A percentile compares a stretch with the other conserved stretches of the same genome.
Conservation (phyloP, 345 rosid species). For the Camelina hispida region DNA sequence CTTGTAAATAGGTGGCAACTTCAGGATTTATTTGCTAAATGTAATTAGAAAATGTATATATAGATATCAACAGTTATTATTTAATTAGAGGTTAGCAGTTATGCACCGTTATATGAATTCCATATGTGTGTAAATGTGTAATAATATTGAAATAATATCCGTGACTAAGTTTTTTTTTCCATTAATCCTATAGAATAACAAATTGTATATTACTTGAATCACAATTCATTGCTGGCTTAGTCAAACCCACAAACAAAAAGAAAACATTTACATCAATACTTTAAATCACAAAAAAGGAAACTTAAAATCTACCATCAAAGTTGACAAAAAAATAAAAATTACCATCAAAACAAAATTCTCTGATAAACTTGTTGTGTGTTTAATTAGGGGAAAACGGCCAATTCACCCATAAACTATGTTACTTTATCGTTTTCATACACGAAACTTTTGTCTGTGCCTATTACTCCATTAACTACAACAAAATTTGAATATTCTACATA, state of each 20-base stretch:
- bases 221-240: not conserved
- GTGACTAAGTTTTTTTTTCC: not conserved
- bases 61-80: not conserved
- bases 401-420: too few species aligned
- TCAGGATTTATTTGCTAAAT: too few species aligned
- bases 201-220: conserved; percentile 17
- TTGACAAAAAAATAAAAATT: not conserved
- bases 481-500: too few species aligned
- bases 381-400: not conserved
- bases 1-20: too few species aligned
- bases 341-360: not conserved
- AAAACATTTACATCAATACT: not conserved
- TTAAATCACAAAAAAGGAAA: not conserved
- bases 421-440: too few species aligned
- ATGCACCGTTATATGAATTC: not conserved
- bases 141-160: not conserved
- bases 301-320: not conserved
- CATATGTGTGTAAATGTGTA: not conserved
- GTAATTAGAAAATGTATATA: too few species aligned
- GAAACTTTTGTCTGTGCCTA: too few species aligned
- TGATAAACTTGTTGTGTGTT: not conserved
- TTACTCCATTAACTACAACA: too few species aligned
- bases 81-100: not conserved
- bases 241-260: not conserved
- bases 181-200: not conserved